Percentiles rank a stretch among this genome's conserved stretches.
These are phyloP conservation scores for Eutrema yunnanense DNA, from an alignment of 345 rosid species.

Conservation along the genomic window DNA sequence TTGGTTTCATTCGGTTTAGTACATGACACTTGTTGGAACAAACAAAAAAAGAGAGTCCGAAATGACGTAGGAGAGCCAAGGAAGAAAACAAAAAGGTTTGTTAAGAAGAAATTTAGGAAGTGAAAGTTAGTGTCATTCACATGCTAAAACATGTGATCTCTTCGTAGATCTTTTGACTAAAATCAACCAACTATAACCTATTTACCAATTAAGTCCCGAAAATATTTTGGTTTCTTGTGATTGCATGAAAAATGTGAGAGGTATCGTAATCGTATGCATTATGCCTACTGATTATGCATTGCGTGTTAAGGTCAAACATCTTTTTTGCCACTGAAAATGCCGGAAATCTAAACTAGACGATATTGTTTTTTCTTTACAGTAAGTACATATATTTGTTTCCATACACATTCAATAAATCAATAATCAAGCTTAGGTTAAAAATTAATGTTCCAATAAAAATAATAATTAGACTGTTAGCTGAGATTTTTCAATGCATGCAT, in stretches of 20 bases:
- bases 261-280: neutral
- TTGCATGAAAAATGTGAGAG: conserved; percentile 14
- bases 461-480: neutral
- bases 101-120: neutral
- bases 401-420: neutral
- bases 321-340: neutral
- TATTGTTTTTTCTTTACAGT: neutral
- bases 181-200: neutral
- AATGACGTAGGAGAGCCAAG: neutral
- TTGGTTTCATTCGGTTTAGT: neutral
- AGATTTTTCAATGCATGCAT: neutral
- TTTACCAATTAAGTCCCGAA: neutral
- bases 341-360: neutral
- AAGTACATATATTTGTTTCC: neutral
- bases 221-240: neutral
- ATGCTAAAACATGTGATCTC: conserved; percentile 13
- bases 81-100: conserved; percentile 2
- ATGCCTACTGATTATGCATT: neutral
- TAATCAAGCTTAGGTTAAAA: neutral
- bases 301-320: neutral
- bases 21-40: neutral
- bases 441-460: neutral
- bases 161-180: neutral
- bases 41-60: neutral
- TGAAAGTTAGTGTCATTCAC: conserved; percentile 1